phyloP scores from a whole-genome alignment of 352 stramenopile genomes.

The Phytophthora pluvialis region DNA sequence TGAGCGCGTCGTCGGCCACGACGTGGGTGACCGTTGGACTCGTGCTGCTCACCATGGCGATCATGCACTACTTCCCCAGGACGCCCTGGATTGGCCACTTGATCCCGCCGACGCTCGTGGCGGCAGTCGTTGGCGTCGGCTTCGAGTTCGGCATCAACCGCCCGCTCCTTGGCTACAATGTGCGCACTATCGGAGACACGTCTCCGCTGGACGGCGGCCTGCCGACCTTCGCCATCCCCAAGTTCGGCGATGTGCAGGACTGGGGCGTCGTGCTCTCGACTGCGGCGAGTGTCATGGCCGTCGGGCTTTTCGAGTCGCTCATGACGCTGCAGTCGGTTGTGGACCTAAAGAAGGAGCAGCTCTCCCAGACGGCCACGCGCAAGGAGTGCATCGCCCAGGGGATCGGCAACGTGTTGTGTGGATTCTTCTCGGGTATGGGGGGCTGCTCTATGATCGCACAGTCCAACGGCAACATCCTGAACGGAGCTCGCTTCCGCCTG shows the following conservation, averaged over 20 bases:
- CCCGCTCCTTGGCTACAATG: constrained; percentile 69
- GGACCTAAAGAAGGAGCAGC: constrained; percentile 84
- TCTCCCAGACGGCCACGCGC: constrained; percentile 61
- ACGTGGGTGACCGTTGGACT: constrained; percentile 75
- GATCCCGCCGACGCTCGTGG: constrained; percentile 84
- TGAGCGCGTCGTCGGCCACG: constrained; percentile 57
- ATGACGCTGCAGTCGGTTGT: constrained; percentile 94
- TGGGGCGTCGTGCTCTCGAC: constrained; percentile 85
- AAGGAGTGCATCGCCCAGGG: constrained; percentile 90
- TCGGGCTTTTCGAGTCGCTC: constrained; percentile 94
- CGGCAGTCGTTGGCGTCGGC: constrained; percentile 72
- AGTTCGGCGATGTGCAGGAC: constrained; percentile 55
- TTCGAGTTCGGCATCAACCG: constrained; percentile 91
- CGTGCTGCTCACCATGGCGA: constrained; percentile 81
- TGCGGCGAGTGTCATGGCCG: constrained; percentile 89
- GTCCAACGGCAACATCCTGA: constrained; percentile 91
- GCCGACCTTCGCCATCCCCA: constrained; percentile 57
- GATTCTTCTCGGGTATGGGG: constrained; percentile 93
- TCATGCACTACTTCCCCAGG: constrained; percentile 88
- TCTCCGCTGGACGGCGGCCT: constrained; percentile 59
- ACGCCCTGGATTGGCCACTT: constrained; percentile 63
- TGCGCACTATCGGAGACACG: constrained; percentile 82
- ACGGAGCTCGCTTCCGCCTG: constrained; percentile 77
- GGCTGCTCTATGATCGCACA: constrained; percentile 95
- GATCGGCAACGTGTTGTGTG: constrained; percentile 92